These are phyloP conservation scores for Neurospora sp. DNA, from an alignment of 495 filamentous ascomycete genomes.

Conservation along the genomic window DNA sequence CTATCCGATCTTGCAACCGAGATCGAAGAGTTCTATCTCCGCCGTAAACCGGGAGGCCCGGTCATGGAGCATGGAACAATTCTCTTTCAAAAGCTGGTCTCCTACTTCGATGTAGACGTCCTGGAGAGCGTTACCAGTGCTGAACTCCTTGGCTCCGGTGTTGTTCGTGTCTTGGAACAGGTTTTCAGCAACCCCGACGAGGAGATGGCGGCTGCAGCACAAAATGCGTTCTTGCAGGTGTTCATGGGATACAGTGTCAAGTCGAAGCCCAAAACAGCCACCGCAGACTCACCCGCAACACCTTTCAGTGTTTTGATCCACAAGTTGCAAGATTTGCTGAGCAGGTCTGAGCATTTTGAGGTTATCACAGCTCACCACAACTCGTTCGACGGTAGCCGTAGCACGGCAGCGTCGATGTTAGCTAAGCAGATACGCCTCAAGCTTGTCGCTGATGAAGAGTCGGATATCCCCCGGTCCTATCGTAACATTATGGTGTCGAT, in stretches of 20 bases:
- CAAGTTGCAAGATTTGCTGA: conserved; percentile 91
- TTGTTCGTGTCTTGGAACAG: conserved; percentile 73
- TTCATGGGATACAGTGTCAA: conserved; percentile 72
- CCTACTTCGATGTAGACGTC: conserved; percentile 79
- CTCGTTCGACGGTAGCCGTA: conserved; percentile 81
- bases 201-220: conserved; percentile 47
- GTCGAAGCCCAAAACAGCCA: conserved; percentile 51
- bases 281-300: conserved; percentile 55
- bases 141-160: conserved; percentile 79
- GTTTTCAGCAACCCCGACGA: conserved; percentile 64
- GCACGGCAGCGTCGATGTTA: conserved; percentile 89
- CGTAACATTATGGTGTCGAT: conserved; percentile 96
- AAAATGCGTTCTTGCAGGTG: conserved; percentile 81
- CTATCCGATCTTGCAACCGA: conserved; percentile 61
- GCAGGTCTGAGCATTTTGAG: conserved; percentile 95
- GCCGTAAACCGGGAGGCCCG: conserved; percentile 28
- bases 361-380: conserved; percentile 93
- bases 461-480: conserved; percentile 74
- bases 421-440: conserved; percentile 90
- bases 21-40: conserved; percentile 58
- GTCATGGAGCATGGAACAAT: conserved; percentile 43
- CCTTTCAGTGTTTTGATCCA: conserved; percentile 86
- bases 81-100: conserved; percentile 67
- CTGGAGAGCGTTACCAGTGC: conserved; percentile 95
- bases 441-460: conserved; percentile 81